Conservation (phyloP, 306 rosid genomes). For the Astragalus glycyphyllos region DNA sequence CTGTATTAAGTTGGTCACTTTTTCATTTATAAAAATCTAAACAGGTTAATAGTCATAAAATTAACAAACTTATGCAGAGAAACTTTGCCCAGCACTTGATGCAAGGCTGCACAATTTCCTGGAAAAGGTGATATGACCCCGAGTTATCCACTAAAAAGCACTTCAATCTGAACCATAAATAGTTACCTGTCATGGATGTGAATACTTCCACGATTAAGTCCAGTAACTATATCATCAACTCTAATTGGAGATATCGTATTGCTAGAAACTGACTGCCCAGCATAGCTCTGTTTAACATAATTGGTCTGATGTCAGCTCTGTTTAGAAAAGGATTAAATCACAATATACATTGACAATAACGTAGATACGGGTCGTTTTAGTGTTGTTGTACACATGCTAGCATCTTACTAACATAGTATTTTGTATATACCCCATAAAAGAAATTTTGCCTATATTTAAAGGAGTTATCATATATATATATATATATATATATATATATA, state of each 20-base stretch:
- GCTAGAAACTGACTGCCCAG: slow-evolving; percentile 42
- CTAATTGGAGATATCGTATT: slow-evolving; percentile 39
- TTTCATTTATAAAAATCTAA: slow-evolving; percentile 12
- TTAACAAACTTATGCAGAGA: slow-evolving; percentile 3
- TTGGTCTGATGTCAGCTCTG: slow-evolving; percentile 45
- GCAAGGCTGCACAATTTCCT: not conserved
- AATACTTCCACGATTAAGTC: too few species aligned
- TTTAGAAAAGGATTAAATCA: slow-evolving; percentile 38
- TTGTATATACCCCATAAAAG: not conserved
- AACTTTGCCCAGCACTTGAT: not conserved
- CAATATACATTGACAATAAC: not conserved
- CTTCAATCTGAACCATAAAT: too few species aligned
- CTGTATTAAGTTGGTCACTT: not conserved
- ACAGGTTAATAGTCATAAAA: not conserved
- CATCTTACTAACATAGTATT: slow-evolving; percentile 22
- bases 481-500: too few species aligned
- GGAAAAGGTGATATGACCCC: too few species aligned
- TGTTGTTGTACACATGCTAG: slow-evolving; percentile 9
- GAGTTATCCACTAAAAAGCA: too few species aligned
- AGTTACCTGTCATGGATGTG: not conserved
- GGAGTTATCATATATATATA: not conserved
- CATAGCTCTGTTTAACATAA: slow-evolving; percentile 47
- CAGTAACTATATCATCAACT: slow-evolving; percentile 49
- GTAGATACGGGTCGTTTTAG: not conserved
- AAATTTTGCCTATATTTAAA: not conserved